These are phyloP conservation scores for Artemisia tridentata DNA, from an alignment of 129 eudicot genomes.

Conservation along the genomic window DNA sequence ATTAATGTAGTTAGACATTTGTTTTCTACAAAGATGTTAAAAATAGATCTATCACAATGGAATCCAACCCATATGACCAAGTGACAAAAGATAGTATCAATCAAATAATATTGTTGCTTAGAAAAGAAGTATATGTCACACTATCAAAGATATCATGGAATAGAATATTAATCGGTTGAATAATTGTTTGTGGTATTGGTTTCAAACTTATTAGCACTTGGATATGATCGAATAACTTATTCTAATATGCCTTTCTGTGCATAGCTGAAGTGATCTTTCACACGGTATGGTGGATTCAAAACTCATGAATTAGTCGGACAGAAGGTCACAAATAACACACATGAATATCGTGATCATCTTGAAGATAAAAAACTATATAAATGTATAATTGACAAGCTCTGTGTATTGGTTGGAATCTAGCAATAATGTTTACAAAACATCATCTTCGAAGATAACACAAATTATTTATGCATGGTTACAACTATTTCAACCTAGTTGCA, in stretches of 20 bases:
- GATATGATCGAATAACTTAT: not conserved
- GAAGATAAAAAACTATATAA: not conserved
- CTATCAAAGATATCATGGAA: conserved; percentile 10
- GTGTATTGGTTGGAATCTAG: not conserved
- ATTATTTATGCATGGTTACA: not conserved
- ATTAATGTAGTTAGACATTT: too few species aligned
- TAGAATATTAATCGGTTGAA: conserved; percentile 10
- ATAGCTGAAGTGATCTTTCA: not conserved
- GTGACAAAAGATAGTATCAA: conserved; percentile 18
- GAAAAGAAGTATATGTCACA: not conserved
- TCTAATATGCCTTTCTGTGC: not conserved
- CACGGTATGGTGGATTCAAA: not conserved
- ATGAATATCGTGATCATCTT: not conserved
- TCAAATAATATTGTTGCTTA: not conserved
- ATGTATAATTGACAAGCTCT: not conserved
- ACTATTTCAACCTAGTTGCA: too few species aligned
- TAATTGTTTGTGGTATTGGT: not conserved
- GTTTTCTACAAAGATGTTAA: too few species aligned
- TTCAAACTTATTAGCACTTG: not conserved
- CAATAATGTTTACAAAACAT: not conserved
- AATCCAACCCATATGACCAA: conserved; percentile 10
- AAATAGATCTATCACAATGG: not conserved
- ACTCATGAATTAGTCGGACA: not conserved
- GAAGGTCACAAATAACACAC: not conserved
- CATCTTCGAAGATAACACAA: not conserved